These are phyloP conservation scores for Fusarium miscanthi DNA, from an alignment of 2,329 filamentous ascomycete species.

Conservation along the genomic window DNA sequence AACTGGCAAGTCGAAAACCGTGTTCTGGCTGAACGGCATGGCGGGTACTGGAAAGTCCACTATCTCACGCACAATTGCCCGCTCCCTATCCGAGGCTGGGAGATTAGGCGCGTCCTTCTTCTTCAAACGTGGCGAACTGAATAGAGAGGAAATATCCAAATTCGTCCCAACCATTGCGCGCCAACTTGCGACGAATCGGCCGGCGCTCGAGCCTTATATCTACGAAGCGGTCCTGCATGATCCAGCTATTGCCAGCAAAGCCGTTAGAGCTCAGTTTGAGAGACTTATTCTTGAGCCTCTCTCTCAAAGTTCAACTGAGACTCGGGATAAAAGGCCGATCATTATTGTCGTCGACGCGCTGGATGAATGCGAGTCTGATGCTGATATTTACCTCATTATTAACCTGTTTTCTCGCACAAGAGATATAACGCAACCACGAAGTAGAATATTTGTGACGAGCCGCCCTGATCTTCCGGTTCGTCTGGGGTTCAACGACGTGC, in stretches of 20 bases:
- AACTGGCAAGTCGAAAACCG: background rate
- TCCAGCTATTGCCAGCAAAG: background rate
- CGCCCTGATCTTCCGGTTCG: constrained; percentile 54
- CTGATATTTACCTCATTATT: background rate
- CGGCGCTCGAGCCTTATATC: accelerated
- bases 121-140: constrained; percentile 53
- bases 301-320: background rate
- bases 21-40: background rate
- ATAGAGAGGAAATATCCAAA: accelerated
- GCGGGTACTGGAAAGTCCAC: constrained; percentile 3
- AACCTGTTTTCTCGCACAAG: background rate
- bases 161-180: background rate
- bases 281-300: background rate
- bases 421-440: constrained; percentile 6
- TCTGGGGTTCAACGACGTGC: constrained; percentile 49
- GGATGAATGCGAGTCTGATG: background rate
- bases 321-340: background rate
- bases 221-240: accelerated
- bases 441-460: constrained; percentile 53
- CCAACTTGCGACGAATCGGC: background rate
- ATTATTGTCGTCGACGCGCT: background rate
- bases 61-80: constrained; percentile 54
- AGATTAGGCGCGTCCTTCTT: constrained; percentile 54
- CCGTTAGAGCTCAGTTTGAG: background rate
- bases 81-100: accelerated